Evolutionary conservation across 2,329 filamentous ascomycete genomes (phyloP).

Genomic region (Orbilia javanica): DNA sequence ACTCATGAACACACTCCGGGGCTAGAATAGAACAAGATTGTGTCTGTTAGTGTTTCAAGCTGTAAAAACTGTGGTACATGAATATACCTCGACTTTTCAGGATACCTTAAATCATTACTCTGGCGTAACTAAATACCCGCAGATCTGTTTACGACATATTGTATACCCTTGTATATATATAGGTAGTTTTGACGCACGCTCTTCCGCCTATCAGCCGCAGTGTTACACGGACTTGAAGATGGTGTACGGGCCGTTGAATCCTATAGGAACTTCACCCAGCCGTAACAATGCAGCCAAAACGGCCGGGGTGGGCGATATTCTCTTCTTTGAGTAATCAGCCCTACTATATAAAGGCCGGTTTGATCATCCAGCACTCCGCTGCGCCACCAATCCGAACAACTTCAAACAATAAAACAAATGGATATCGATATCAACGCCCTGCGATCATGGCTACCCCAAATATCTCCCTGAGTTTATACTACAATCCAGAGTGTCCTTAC

Average conservation of each 20-base stretch:
- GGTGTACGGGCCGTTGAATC: background rate
- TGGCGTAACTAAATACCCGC: background rate
- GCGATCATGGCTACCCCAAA: slow-evolving; percentile 15
- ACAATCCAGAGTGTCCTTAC: slow-evolving; percentile 77
- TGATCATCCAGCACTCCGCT: background rate
- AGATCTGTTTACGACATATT: no score
- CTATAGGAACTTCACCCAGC: background rate
- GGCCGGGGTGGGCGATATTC: background rate
- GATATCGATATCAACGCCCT: background rate
- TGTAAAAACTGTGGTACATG: background rate
- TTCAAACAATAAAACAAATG: background rate
- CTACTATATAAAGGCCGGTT: background rate
- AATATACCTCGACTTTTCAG: background rate
- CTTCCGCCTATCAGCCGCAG: background rate
- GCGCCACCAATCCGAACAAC: background rate
- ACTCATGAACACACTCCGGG: background rate
- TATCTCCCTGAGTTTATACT: slow-evolving; percentile 68
- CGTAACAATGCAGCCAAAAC: background rate
- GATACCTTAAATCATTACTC: background rate
- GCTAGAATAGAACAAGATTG: background rate
- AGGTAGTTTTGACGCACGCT: no score
- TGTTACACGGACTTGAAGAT: background rate
- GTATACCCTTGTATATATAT: no score
- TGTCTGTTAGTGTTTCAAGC: background rate
- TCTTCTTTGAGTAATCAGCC: no score